Base-by-base conservation (phyloP, 164 flowering plant genomes). In the Dillenia turbinata region DNA sequence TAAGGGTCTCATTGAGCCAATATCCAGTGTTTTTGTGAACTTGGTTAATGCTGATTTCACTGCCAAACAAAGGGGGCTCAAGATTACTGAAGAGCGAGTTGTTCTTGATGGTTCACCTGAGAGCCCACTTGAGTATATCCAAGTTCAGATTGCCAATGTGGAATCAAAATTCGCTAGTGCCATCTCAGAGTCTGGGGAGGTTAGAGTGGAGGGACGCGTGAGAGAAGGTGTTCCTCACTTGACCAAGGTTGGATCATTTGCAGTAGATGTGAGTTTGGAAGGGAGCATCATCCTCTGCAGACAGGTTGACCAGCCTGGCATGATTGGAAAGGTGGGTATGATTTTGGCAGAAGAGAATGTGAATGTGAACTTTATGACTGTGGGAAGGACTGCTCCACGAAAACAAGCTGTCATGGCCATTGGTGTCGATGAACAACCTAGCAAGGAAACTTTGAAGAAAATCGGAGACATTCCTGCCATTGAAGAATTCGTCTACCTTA, bases 261-360 rank as follows among this genome's bases (percentile, higher is more conserved):
- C 84, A 13, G 95, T 92, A 40, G 92, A 90, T 65, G 96, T 90
- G 67, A 88, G 89, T 56, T 69, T 92, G 73, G 98, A 92, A 65
- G 96, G 96, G 5, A 92, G 84, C 68, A 68, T 90, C 14, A 83
- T 92, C 13, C 82, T 92, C 10, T 92, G 98, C 84, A 84, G 89
- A 62, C 98, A 92, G 62, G 92, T 90, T 13, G 98, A 92, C 73
- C 96, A 92, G 66, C 98, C 96, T 0, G 96, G 94, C 9, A 83
- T 90, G 88, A 90, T 90, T 43, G 96, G 96, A 19, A 77, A 12
- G 47, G 96, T 90, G 9, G 96, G 96, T 8, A 87, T 81, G 72
- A 63, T 90, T 54, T 56, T 88, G 59, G 96, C 86, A 1, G 83
- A 80, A 74, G 86, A 81, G 65, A 89, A 89, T 66, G 91, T 87